Conservation (phyloP, 1,284 basidiomycete species). For the Apiotrichum brassicae region DNA sequence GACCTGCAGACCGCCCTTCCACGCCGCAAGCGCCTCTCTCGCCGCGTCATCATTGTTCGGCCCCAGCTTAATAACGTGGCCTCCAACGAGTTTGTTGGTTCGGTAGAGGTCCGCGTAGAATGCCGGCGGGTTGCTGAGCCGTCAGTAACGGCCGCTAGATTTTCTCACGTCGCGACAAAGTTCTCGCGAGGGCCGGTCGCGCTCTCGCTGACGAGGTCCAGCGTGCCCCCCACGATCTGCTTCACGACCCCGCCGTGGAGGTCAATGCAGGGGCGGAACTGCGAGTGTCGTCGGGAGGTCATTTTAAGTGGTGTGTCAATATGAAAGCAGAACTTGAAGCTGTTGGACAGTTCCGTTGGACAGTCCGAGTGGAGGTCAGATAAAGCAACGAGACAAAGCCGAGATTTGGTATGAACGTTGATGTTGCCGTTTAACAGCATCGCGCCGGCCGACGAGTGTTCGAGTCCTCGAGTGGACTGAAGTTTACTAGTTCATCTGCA, state of each 20-base stretch:
- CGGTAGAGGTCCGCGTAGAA: conserved; percentile 79
- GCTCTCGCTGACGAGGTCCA: conserved; percentile 52
- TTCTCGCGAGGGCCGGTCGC: conserved; percentile 73
- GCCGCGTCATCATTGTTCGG: conserved; percentile 81
- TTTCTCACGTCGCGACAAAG: conserved; percentile 75
- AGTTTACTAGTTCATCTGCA: too few species aligned
- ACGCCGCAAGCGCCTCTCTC: conserved; percentile 68
- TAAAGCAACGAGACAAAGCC: neutral
- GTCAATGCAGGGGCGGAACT: conserved; percentile 94
- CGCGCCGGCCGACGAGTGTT: too few species aligned
- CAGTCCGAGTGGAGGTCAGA: neutral
- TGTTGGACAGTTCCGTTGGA: too few species aligned
- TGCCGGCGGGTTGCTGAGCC: conserved; percentile 64
- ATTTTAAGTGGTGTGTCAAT: too few species aligned
- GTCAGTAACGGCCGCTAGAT: neutral
- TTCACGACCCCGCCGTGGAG: conserved; percentile 92
- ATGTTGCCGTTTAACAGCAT: too few species aligned
- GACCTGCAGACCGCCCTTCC: conserved; percentile 81
- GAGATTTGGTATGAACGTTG: neutral
- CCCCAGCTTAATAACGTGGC: conserved; percentile 96
- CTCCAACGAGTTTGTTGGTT: conserved; percentile 64
- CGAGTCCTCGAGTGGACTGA: too few species aligned
- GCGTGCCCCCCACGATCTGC: conserved; percentile 94
- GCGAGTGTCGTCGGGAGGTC: conserved; percentile 27
- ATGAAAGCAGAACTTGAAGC: too few species aligned